Percentiles rank a stretch among this genome's conserved stretches.
Evolutionary conservation across 73 alveolate species (phyloP).

Genomic region (Paramecium sexaurelia): DNA sequence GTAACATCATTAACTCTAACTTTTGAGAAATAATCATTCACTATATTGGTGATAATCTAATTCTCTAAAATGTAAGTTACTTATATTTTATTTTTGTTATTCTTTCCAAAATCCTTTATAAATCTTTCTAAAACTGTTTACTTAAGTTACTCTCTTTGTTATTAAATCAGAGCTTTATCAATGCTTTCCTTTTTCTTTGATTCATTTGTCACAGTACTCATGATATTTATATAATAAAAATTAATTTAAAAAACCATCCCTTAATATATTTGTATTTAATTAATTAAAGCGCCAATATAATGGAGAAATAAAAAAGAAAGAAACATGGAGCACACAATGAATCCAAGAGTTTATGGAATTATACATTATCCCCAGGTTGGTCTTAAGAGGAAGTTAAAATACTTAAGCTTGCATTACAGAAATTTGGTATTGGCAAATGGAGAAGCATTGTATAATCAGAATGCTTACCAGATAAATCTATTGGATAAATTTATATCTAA

Average conservation of each 20-base stretch:
- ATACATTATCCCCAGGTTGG: constrained; percentile 90
- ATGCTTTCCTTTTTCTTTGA: constrained; percentile 33
- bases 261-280: background rate
- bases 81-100: constrained; percentile 49
- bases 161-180: constrained; percentile 41
- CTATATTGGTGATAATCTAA: constrained; percentile 30
- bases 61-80: constrained; percentile 2
- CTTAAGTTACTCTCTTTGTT: constrained; percentile 65
- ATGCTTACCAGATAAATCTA: constrained; percentile 85
- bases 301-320: constrained; percentile 50
- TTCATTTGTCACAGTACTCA: background rate
- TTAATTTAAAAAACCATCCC: background rate
- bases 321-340: constrained; percentile 64
- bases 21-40: constrained; percentile 34
- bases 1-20: constrained; percentile 60
- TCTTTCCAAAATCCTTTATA: constrained; percentile 63
- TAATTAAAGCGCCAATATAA: constrained; percentile 34
- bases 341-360: constrained; percentile 76
- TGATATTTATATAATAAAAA: background rate
- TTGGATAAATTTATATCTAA: constrained; percentile 78
- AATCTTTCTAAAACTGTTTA: constrained; percentile 59
- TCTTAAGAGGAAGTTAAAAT: constrained; percentile 81
- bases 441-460: constrained; percentile 79
- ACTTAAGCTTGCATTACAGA: constrained; percentile 76
- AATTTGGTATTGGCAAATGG: constrained; percentile 88